These are phyloP conservation scores for Lyophyllum decastes DNA, from an alignment of 768 basidiomycete species.

Conservation along the genomic window DNA sequence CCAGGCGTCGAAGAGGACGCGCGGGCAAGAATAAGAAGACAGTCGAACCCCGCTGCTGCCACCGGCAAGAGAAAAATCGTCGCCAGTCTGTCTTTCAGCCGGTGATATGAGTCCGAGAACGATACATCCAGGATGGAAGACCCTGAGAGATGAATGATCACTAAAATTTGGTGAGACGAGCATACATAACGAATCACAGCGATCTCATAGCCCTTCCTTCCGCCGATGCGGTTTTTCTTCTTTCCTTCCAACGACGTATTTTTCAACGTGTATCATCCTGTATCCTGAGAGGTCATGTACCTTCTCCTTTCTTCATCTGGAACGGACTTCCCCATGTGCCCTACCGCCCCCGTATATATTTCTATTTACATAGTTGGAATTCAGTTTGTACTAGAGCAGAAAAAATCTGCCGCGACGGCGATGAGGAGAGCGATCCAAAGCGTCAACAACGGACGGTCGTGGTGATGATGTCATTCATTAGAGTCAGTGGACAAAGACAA, in stretches of 20 bases:
- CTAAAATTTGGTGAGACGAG: neutral
- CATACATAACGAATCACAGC: neutral
- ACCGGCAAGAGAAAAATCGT: slow-evolving; percentile 13
- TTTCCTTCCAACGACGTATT: neutral
- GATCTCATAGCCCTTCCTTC: neutral
- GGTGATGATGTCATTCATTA: neutral
- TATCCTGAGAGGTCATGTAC: neutral
- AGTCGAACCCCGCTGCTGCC: slow-evolving; percentile 9
- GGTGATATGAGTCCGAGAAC: slow-evolving; percentile 24
- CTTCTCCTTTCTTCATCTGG: neutral
- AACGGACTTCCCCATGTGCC: neutral
- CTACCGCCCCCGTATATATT: slow-evolving; percentile 1
- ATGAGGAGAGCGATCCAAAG: neutral
- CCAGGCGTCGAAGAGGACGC: slow-evolving; percentile 65
- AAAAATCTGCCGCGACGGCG: neutral
- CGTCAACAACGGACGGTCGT: neutral
- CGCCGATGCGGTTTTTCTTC: neutral
- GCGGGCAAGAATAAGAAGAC: slow-evolving; percentile 46
- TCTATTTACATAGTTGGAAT: neutral
- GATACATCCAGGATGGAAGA: neutral
- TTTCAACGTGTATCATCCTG: neutral
- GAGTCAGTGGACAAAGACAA: neutral
- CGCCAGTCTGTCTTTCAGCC: slow-evolving; percentile 31
- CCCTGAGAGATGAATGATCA: neutral
- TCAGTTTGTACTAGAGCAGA: neutral